Conservation (phyloP, 1,284 basidiomycete species). For the Phaffia rhodozyma region DNA sequence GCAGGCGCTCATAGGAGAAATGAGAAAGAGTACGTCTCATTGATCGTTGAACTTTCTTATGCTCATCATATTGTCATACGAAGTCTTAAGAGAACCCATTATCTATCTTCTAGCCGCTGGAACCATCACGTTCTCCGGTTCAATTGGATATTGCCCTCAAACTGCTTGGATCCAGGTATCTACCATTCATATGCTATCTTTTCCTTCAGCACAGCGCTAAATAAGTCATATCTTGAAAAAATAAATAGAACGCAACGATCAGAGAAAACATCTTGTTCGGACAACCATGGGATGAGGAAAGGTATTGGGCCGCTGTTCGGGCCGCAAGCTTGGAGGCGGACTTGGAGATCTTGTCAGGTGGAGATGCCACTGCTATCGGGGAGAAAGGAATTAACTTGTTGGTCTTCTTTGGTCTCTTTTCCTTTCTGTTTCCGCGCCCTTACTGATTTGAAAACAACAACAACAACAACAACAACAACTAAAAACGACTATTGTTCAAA, state of each 20-base stretch:
- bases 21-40: slow-evolving; percentile 45
- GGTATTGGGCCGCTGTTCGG: slow-evolving; percentile 44
- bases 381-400: slow-evolving; percentile 50
- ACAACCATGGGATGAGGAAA: slow-evolving; percentile 59
- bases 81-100: background rate
- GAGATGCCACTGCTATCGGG: slow-evolving; percentile 82
- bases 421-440: slow-evolving; percentile 27
- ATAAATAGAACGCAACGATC: slow-evolving; percentile 41
- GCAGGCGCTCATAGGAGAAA: slow-evolving; percentile 64
- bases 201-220: slow-evolving; percentile 1
- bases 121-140: slow-evolving; percentile 51
- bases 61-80: slow-evolving; percentile 19
- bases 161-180: slow-evolving; percentile 67
- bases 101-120: slow-evolving; percentile 37
- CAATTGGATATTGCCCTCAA: slow-evolving; percentile 63
- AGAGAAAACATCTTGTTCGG: slow-evolving; percentile 80
- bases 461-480: no score
- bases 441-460: background rate
- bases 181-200: slow-evolving; percentile 40
- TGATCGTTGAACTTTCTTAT: no score
- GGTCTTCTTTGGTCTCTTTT: slow-evolving; percentile 4
- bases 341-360: slow-evolving; percentile 64
- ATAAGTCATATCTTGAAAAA: slow-evolving; percentile 19
- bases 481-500: background rate
- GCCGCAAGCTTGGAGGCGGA: slow-evolving; percentile 67